Evolutionary conservation across 164 flowering plant species (phyloP).

Genomic region (Brasenia schreberi): DNA sequence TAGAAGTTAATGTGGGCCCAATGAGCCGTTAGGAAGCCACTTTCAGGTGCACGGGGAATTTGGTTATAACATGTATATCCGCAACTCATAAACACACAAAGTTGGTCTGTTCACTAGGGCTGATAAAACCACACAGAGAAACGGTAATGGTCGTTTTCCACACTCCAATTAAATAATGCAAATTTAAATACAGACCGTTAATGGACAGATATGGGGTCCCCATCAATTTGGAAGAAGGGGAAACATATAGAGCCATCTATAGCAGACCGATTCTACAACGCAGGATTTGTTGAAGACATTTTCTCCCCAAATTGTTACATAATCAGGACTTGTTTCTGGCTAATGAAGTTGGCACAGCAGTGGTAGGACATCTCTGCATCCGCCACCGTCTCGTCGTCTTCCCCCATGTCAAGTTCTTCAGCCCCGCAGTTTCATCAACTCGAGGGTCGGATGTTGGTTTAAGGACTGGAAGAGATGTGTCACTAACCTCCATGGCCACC

Average conservation of each 20-base stretch:
- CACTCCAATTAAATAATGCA: neutral
- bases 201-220: neutral
- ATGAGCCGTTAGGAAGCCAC: too few relatives aligned
- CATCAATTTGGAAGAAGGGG: neutral
- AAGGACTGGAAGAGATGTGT: conserved; percentile 6
- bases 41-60: too few relatives aligned
- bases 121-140: too few relatives aligned
- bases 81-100: too few relatives aligned
- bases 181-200: too few relatives aligned
- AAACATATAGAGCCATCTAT: neutral
- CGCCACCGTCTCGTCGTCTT: conserved; percentile 80
- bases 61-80: too few relatives aligned
- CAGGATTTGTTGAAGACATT: neutral
- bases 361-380: conserved; percentile 54
- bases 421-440: conserved; percentile 38
- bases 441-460: conserved; percentile 25
- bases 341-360: conserved; percentile 23
- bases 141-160: too few relatives aligned
- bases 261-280: neutral
- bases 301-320: neutral
- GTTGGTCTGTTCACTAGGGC: too few relatives aligned
- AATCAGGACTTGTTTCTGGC: neutral
- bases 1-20: too few relatives aligned
- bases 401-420: conserved; percentile 83
- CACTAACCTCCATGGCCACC: conserved; percentile 5